These are phyloP conservation scores for Neurospora sp. DNA, from an alignment of 495 filamentous ascomycete genomes.

Conservation along the genomic window DNA sequence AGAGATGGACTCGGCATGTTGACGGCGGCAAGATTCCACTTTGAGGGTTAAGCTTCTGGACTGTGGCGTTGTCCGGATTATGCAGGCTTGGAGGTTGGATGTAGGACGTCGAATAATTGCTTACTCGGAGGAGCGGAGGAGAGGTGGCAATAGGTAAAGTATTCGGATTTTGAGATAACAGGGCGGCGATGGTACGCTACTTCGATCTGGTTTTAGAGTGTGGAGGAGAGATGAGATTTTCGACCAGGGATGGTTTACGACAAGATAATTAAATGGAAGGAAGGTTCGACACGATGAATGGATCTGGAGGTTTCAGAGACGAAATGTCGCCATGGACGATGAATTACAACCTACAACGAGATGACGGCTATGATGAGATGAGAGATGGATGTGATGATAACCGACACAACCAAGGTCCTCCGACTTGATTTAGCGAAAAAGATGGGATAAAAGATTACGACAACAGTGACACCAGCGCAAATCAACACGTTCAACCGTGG, in stretches of 20 bases:
- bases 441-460: background rate
- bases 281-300: background rate
- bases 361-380: background rate
- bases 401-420: background rate
- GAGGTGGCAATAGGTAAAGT: background rate
- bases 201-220: background rate
- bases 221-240: background rate
- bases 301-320: background rate
- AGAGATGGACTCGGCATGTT: slow-evolving; percentile 77
- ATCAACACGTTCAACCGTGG: background rate
- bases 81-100: background rate
- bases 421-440: background rate
- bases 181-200: background rate
- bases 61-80: background rate
- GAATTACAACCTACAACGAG: background rate
- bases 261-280: background rate
- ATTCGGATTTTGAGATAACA: background rate
- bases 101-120: background rate
- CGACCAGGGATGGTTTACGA: background rate
- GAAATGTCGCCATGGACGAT: background rate
- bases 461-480: background rate
- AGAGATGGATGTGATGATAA: background rate
- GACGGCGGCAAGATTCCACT: slow-evolving; percentile 78
- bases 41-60: slow-evolving; percentile 42
- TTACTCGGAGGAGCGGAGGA: background rate